phyloP scores from a whole-genome alignment of 805 yeast species.

The Candida lessepsii region DNA sequence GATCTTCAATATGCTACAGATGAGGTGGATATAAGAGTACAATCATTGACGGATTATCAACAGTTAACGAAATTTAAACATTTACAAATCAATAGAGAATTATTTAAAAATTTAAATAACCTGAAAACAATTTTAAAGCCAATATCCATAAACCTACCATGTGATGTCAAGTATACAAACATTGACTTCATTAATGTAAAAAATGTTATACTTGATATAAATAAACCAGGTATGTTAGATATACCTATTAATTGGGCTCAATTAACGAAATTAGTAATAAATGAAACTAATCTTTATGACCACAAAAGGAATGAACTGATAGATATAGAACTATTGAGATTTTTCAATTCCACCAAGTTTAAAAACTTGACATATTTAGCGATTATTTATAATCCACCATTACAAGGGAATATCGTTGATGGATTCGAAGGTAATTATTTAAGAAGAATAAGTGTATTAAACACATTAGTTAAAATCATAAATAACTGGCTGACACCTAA shows the following conservation, averaged over 20 bases:
- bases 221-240: not conserved
- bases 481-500: conserved; percentile 9
- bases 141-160: conserved; percentile 7
- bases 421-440: conserved; percentile 74
- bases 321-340: conserved; percentile 38
- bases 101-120: not conserved
- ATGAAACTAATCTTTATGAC: conserved; percentile 10
- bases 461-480: conserved; percentile 18
- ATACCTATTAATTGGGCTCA: conserved; percentile 5
- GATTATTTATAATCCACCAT: conserved; percentile 59
- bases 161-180: conserved; percentile 2
- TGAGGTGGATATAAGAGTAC: conserved; percentile 11
- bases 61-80: conserved; percentile 1
- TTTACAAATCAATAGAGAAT: conserved; percentile 1
- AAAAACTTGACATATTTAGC: conserved; percentile 37
- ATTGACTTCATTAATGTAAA: conserved; percentile 6
- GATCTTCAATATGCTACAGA: conserved; percentile 11
- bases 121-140: conserved; percentile 5
- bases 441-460: conserved; percentile 55
- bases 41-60: not conserved
- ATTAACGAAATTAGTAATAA: conserved; percentile 11
- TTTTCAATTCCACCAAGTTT: conserved; percentile 6
- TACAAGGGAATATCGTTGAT: conserved; percentile 55
- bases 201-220: conserved; percentile 5
- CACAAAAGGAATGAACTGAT: conserved; percentile 37